Evolutionary conservation across 108 stramenopile genomes (phyloP), one percentile per base, ranked within the genome.

Genomic region (Skeletonema menzelii): DNA sequence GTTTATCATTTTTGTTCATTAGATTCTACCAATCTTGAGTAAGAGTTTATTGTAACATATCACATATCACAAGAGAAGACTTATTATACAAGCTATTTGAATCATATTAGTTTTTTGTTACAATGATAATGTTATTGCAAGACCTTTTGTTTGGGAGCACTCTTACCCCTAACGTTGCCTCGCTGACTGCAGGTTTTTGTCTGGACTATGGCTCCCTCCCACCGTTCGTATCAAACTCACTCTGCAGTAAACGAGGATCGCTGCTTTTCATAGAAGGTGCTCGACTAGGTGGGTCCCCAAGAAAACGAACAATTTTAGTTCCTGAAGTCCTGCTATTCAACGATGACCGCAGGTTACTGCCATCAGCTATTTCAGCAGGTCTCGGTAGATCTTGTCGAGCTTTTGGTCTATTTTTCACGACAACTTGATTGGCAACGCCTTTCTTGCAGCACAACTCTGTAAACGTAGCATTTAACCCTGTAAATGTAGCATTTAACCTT

Each of bases 111-210:
- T n/a, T 70, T 8, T 12, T 70, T 8, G 8, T 56, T 3, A 34
- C 69, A 10, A 14, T 49, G 30, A 8, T 38, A 27, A 77, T 59
- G 58, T 69, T 15, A 38, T 59, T 0, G 24, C 56, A 24, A 32
- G 76, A 19, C 76, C 76, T 15, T 57, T 77, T 12, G 56, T 66
- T 42, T 46, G 65, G 53, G 76, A 77, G 31, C 56, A 56, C n/a
- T n/a, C n/a, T 4, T 68, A 76, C 56, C 32, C 44, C 22, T n/a
- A 65, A 17, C 63, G 65, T 38, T 27, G 19, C 20, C 56, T 56
- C 56, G 13, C 10, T 56, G 12, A n/a, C n/a, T 24, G 2, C 8
- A n/a, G 40, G n/a, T n/a, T n/a, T n/a, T n/a, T n/a, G n/a, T n/a
- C n/a, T n/a, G n/a, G n/a, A n/a, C n/a, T 10, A 53, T 22, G 49